These are phyloP conservation scores for Fagopyrum homotropicum DNA, from an alignment of 148 eudicot species.

Conservation along the genomic window DNA sequence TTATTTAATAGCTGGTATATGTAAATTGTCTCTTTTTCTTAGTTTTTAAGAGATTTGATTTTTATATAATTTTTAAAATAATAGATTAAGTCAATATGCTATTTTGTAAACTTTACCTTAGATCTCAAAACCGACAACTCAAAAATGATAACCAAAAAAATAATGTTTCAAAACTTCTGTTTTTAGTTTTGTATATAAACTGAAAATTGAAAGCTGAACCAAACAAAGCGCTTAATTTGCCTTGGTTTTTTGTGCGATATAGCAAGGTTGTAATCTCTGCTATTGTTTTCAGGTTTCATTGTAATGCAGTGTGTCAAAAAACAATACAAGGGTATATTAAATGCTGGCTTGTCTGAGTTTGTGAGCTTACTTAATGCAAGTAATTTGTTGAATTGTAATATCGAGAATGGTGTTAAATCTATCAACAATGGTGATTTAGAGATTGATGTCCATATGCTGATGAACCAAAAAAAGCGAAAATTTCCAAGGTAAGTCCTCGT, in stretches of 20 bases:
- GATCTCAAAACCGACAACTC: too few species aligned
- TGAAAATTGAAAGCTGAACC: too few species aligned
- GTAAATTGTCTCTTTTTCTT: too few species aligned
- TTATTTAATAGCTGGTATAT: too few species aligned
- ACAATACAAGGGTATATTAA: constrained; percentile 25
- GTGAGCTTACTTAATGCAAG: constrained; percentile 25
- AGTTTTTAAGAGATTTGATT: too few species aligned
- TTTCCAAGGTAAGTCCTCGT: background rate
- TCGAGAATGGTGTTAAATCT: constrained; percentile 12
- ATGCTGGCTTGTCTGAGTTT: constrained; percentile 26
- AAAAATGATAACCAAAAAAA: too few species aligned
- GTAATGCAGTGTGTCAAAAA: constrained; percentile 41
- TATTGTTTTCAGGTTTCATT: constrained; percentile 28
- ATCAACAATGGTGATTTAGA: constrained; percentile 20
- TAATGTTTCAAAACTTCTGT: too few species aligned
- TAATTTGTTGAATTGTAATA: constrained; percentile 29
- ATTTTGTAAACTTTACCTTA: too few species aligned
- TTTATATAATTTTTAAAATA: too few species aligned
- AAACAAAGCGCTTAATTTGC: background rate
- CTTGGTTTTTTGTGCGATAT: background rate
- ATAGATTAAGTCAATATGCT: too few species aligned
- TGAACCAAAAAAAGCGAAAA: background rate
- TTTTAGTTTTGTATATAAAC: too few species aligned
- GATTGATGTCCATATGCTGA: background rate
- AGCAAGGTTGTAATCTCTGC: background rate